These are phyloP conservation scores for Monosporozyma solicola DNA, from an alignment of 805 yeast species.

Conservation along the genomic window DNA sequence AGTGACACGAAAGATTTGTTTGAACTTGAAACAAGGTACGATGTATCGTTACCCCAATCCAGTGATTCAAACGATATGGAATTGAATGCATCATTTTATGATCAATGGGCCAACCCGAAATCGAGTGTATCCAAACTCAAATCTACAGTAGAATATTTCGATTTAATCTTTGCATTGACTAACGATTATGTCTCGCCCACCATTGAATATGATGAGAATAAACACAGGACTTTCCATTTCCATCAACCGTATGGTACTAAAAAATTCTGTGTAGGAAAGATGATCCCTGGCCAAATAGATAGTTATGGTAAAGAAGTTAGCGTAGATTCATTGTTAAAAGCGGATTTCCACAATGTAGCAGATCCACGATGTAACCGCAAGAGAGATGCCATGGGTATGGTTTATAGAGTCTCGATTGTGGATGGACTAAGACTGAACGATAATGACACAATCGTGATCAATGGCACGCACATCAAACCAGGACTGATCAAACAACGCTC, in stretches of 20 bases:
- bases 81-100: constrained; percentile 27
- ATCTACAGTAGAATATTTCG: constrained; percentile 24
- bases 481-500: neutral
- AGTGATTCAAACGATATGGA: constrained; percentile 16
- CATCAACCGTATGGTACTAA: neutral
- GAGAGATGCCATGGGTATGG: neutral
- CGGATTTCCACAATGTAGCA: neutral
- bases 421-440: constrained; percentile 1
- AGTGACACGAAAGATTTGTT: constrained; percentile 35
- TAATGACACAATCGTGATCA: constrained; percentile 7
- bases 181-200: constrained; percentile 8
- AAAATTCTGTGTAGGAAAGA: constrained; percentile 4
- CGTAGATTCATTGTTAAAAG: neutral
- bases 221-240: neutral
- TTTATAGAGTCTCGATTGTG: neutral
- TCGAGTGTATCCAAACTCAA: constrained; percentile 8
- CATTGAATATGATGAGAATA: neutral
- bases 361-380: neutral
- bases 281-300: constrained; percentile 1
- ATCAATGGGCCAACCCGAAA: constrained; percentile 19
- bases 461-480: constrained; percentile 11
- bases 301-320: neutral
- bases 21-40: constrained; percentile 32
- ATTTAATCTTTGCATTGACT: constrained; percentile 20
- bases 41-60: constrained; percentile 33